Evolutionary conservation across 768 basidiomycete genomes (phyloP), one percentile per base, ranked within the genome.

Genomic region (Pholiota microspora): DNA sequence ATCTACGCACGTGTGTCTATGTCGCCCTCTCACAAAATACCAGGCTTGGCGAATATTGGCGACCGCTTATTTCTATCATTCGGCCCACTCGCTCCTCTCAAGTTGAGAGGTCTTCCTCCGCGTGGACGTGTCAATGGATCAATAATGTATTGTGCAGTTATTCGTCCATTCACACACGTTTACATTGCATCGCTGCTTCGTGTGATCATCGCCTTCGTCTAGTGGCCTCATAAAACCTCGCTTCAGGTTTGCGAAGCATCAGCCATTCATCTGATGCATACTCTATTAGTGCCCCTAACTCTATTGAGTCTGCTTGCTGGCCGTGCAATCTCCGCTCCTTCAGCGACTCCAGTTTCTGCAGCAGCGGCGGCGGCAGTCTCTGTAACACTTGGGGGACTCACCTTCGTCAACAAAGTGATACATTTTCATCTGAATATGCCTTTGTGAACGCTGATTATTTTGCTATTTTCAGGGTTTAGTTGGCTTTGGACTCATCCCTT

Each of bases 401-500:
- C 49, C 6, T 60, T 54, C n/a, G 54, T 60, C 34, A 60, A 60
- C 49, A 60, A 60, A 34, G 59, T 55, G 2, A 23, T 36, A 42
- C 1, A 42, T 10, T 18, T 7, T 18, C 2, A 18, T 10, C 16
- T 6, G 6, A 42, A 18, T 23, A 8, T 23, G 5, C 10, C 28
- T n/a, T 31, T 48, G 25, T 32, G 18, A 7, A 18, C 25, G 1
- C 6, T 29, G 13, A n/a, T 6, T 8, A 29, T n/a, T 9, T 9
- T 21, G 16, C 24, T 15, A 15, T 4, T 13, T 24, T 10, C 53
- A 84, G 79, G 83, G 82, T 16, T 62, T 84, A 0, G 82, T 84
- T 13, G 84, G 71, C 0, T 85, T 85, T 61, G 84, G 84, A 4
- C 67, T 79, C n/a, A 84, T 86, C 50, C 80, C 82, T 1, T 78